phyloP scores from a whole-genome alignment of 768 basidiomycete species.

The Amanita thiersii region DNA sequence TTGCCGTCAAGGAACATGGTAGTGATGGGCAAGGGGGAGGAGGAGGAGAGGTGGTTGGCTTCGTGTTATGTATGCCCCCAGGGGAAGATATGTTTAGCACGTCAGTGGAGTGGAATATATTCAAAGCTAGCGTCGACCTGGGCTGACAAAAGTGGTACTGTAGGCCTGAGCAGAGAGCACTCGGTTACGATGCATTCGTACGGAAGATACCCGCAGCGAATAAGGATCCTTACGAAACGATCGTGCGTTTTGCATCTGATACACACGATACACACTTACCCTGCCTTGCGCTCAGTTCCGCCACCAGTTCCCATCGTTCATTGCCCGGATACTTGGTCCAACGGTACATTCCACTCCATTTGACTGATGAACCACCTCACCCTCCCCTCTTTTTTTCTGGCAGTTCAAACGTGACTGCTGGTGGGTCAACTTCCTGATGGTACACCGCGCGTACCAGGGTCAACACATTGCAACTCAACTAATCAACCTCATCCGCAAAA shows the following conservation, averaged over 20 bases:
- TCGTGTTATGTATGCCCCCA: conserved; percentile 24
- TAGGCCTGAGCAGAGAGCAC: conserved; percentile 18
- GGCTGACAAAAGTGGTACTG: background rate
- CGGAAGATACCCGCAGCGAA: conserved; percentile 15
- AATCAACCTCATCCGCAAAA: conserved; percentile 19
- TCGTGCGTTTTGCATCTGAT: conserved; percentile 10
- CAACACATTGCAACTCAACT: conserved; percentile 17
- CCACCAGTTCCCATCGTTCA: conserved; percentile 14
- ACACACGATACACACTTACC: background rate
- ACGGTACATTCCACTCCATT: conserved; percentile 10
- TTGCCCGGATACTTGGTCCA: conserved; percentile 15
- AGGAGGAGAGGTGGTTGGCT: conserved; percentile 17
- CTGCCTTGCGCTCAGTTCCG: conserved; percentile 13
- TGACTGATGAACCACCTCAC: background rate
- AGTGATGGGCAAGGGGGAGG: too few species aligned
- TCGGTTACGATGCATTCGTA: conserved; percentile 21
- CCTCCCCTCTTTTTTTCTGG: background rate
- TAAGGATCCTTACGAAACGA: conserved; percentile 17
- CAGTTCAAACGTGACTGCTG: conserved; percentile 20
- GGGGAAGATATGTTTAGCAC: conserved; percentile 22
- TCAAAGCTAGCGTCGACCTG: background rate
- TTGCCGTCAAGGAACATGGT: conserved; percentile 17
- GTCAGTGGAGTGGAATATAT: conserved; percentile 13
- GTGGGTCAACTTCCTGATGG: conserved; percentile 22
- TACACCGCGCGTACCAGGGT: conserved; percentile 18